Evolutionary conservation across 2,329 filamentous ascomycete genomes (phyloP), one percentile per base, ranked within the genome.

Genomic region (Calycina herbarum): DNA sequence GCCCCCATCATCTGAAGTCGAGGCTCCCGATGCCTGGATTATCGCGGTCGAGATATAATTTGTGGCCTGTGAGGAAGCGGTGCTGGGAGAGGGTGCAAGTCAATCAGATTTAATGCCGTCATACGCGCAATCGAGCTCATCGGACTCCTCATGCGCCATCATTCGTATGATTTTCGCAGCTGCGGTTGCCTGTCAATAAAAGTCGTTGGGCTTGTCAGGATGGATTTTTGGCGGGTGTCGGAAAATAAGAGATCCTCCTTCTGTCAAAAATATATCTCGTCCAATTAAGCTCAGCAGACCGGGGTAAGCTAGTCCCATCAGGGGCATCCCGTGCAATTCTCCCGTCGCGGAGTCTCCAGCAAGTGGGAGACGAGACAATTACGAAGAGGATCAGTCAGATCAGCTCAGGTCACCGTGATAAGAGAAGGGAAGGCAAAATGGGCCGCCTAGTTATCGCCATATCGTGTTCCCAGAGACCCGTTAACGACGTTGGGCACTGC

Each of bases 301-400:
- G 58, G 68, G 68, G 45, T 69, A 10, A 33, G 54, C 69, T 68
- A 67, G 66, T 66, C 66, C 61, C 5, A 66, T 66, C 42, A 62
- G 66, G 66, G 48, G 66, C 24, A 67, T 67, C 67, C 67, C 65
- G 68, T 67, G 68, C 58, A 54, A 63, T 68, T 69, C 68, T 71
- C 70, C 65, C 69, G 68, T 64, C 48, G 64, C 65, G 61, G 38
- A 59, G 68, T 64, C 27, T 67, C 72, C 72, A 73, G 67, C 66
- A 69, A 70, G 68, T 70, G 70, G 72, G 71, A 73, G 68, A 73
- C 70, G 71, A 73, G 70, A 64, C 51, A 59, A 64, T 51, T 51
- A 35, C 11, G 8, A 38, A 33, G 15, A 33, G 59, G 20, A 61
- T 33, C n/a, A 40, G 38, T 24, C 8, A 57, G 27, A 29, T 29